Percentiles rank a stretch among this genome's conserved stretches.
These are phyloP conservation scores for Polysphondylium violaceum DNA, from an alignment of 78 protist genomes.

Conservation along the genomic window DNA sequence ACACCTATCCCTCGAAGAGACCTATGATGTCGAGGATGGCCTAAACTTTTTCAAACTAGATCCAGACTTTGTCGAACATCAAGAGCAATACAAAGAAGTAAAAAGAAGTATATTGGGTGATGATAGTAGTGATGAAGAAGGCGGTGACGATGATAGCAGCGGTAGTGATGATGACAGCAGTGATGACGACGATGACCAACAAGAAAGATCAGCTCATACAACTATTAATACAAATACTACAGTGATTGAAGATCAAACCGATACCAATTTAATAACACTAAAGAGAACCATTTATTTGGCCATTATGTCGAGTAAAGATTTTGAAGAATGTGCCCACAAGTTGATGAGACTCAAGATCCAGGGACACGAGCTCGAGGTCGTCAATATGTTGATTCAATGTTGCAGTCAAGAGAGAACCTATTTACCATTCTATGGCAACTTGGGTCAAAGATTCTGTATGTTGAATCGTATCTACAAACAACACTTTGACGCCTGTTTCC, in stretches of 20 bases:
- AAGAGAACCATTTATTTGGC: slow-evolving; percentile 94
- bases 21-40: slow-evolving; percentile 25
- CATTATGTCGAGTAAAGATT: slow-evolving; percentile 90
- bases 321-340: slow-evolving; percentile 98
- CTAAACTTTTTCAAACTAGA: slow-evolving; percentile 93
- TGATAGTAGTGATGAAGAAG: slow-evolving; percentile 54
- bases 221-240: neutral
- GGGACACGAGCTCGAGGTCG: slow-evolving; percentile 89
- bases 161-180: slow-evolving; percentile 1
- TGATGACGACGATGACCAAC: slow-evolving; percentile 30
- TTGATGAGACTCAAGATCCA: slow-evolving; percentile 79
- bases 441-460: slow-evolving; percentile 92
- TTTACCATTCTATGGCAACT: slow-evolving; percentile 90
- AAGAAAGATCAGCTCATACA: slow-evolving; percentile 6
- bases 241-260: slow-evolving; percentile 87
- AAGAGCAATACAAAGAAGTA: slow-evolving; percentile 80
- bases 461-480: slow-evolving; percentile 86
- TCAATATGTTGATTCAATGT: slow-evolving; percentile 96
- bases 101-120: slow-evolving; percentile 78
- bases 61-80: slow-evolving; percentile 91
- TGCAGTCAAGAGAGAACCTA: slow-evolving; percentile 96
- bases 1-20: slow-evolving; percentile 84
- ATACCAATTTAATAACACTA: slow-evolving; percentile 82
- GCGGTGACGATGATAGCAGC: neutral
- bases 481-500: slow-evolving; percentile 74